Evolutionary conservation across 2,329 filamentous ascomycete species (phyloP), one percentile per base, ranked within the genome.

Genomic region (Talaromyces verruculosus): DNA sequence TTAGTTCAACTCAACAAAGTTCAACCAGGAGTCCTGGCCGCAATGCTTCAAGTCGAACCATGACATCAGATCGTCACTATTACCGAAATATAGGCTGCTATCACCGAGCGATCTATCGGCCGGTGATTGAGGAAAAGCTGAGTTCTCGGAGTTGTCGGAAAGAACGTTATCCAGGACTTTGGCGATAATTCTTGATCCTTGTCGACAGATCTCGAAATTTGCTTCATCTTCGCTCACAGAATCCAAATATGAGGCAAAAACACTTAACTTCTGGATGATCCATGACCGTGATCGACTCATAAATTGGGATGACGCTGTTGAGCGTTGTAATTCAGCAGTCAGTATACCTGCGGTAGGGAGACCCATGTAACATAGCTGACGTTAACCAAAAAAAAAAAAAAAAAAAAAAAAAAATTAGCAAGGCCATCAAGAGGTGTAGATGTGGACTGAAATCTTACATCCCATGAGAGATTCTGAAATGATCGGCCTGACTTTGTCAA

Each of bases 301-400:
- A n/a, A 4, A 19, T 6, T 5, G 51, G 17, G 17, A 6, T 13
- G 51, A 33, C 2, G 28, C 7, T 5, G 28, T 55, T 33, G 51
- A 33, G 10, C 5, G 28, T 55, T 55, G 25, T 10, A 65, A 45
- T 25, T 65, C 64, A n/a, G 33, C 17, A 10, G 59, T 60, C 17
- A 65, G 51, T 8, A 65, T 41, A 19, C 64, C 64, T 15, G 64
- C 64, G 19, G 47, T 33, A 37, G 64, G 57, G n/a, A 65, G 64
- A 33, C 64, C 64, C 25, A 65, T 61, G 41, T 62, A 65, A 11
- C 59, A 55, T 53, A 53, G 28, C 28, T 53, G 5, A 13, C 22
- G 47, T 15, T n/a, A 17, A 11, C 25, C n/a, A 45, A 15, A 51
- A 17, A 25, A 8, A 25, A 25, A 7, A 11, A 5, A 8, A 25